Base-by-base conservation (phyloP, 1,139 yeast genomes). In the Dujonia santamariae region DNA sequence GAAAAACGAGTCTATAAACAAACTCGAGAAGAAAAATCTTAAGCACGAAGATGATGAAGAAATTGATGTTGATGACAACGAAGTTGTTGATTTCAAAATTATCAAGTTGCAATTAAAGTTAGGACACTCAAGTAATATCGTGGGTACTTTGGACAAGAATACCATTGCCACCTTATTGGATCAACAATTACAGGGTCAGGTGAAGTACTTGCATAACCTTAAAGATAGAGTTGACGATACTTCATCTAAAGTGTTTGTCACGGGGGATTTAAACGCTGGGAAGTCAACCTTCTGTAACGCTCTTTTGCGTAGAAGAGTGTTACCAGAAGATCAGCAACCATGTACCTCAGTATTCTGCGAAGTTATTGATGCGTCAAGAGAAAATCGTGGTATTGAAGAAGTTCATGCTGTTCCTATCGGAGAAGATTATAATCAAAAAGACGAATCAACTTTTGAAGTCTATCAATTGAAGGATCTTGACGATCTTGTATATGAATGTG, bases 301-400 rank as follows among this genome's bases (percentile, higher is more conserved):
- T 0, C 64, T 94, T 32, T 63, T 94, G 43, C 71, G 94, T 45
- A 73, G 95, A 41, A 76, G 78, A 36, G 61, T 94, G 1, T 65
- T 92, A 32, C 98, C 99, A 0, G 96, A 85, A 48, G 99, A 94
- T 57, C 98, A 94, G 53, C 96, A 94, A 51, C 99, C 99, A 1
- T 90, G 97, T 50, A 94, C 99, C 0, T 82, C 87, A 38, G 97
- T 94, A 1, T 94, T 94, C 52, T 90, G 97, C 56, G 98, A 94
- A 59, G 94, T 94, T 3, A 67, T 86, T 15, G 97, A 92, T 55
- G 87, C 92, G 8, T 50, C 60, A 3, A 68, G 77, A 28, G 88
- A 81, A 36, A 92, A 92, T 52, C 63, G 70, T 30, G 77, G 82
- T 12, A 51, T 78, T 12, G 97, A 92, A 56, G 96, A 90, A 53